Percentiles rank a stretch among this genome's conserved stretches.
phyloP scores from a whole-genome alignment of 805 yeast genomes.

The Candida sphagnicola region DNA sequence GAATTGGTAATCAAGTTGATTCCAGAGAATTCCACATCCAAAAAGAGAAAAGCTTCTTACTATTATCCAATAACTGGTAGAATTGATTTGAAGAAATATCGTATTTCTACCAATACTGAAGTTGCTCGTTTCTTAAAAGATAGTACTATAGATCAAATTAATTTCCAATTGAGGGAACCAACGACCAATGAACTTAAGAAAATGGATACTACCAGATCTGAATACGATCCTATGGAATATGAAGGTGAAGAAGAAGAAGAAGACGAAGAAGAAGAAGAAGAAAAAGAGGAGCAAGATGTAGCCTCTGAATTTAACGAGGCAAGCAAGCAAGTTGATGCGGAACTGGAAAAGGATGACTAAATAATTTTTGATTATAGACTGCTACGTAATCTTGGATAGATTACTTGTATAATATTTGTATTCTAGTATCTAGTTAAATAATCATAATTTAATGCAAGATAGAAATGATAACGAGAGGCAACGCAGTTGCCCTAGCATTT shows the following conservation, averaged over 20 bases:
- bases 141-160: conserved; percentile 57
- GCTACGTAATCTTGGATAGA: neutral
- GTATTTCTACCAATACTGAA: conserved; percentile 58
- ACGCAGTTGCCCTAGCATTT: too few species aligned
- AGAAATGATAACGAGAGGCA: too few species aligned
- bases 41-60: conserved; percentile 53
- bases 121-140: conserved; percentile 53
- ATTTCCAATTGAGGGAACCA: conserved; percentile 65
- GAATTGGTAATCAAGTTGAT: conserved; percentile 67
- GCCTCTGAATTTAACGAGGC: conserved; percentile 6
- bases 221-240: conserved; percentile 76
- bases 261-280: conserved; percentile 32
- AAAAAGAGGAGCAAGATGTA: conserved; percentile 13
- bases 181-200: conserved; percentile 62
- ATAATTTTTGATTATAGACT: neutral
- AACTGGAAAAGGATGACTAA: neutral
- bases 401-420: conserved; percentile 1
- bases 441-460: neutral
- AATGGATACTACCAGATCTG: conserved; percentile 66
- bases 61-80: conserved; percentile 78
- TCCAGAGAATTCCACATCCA: conserved; percentile 35
- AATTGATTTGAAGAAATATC: conserved; percentile 78
- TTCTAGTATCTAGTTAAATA: neutral
- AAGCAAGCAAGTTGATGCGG: conserved; percentile 1
- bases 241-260: conserved; percentile 57